Evolutionary conservation across 2,329 filamentous ascomycete species (phyloP).

Genomic region (Epicoccum sorghinum): DNA sequence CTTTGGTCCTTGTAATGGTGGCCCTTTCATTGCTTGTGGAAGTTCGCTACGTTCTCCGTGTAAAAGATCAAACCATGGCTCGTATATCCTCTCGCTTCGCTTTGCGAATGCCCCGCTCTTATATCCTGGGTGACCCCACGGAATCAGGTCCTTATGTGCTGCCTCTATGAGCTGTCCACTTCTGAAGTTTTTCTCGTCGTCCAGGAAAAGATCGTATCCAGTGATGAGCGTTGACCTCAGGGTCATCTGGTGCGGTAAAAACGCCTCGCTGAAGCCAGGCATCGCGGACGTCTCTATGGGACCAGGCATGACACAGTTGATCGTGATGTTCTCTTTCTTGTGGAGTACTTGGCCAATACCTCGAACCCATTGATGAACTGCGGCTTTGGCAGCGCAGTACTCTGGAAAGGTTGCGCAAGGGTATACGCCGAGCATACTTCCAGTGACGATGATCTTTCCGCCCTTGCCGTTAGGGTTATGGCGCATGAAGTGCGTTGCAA

Average conservation of each 20-base stretch:
- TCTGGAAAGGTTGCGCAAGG: conserved; percentile 55
- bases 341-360: conserved; percentile 22
- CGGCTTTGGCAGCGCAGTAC: conserved; percentile 60
- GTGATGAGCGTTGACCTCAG: conserved; percentile 19
- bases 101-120: not conserved
- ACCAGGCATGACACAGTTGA: conserved; percentile 58
- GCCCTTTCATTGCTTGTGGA: conserved; percentile 43
- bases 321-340: conserved; percentile 55
- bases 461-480: conserved; percentile 51
- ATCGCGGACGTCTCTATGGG: conserved; percentile 52
- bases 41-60: conserved; percentile 53
- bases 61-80: conserved; percentile 21
- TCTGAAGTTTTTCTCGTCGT: not conserved
- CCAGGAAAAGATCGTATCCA: conserved; percentile 1
- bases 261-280: conserved; percentile 43
- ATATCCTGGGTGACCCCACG: not conserved
- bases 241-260: conserved; percentile 45
- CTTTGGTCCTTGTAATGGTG: conserved; percentile 26
- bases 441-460: conserved; percentile 54
- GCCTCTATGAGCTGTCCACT: not conserved
- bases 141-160: not conserved
- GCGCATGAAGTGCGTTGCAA: conserved; percentile 61
- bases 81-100: not conserved
- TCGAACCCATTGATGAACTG: conserved; percentile 41
- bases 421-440: conserved; percentile 52